A percentile compares a stretch with the other conserved stretches of the same genome.
Evolutionary conservation across 2,329 filamentous ascomycete species (phyloP).

Genomic region (Exophiala mesophila): DNA sequence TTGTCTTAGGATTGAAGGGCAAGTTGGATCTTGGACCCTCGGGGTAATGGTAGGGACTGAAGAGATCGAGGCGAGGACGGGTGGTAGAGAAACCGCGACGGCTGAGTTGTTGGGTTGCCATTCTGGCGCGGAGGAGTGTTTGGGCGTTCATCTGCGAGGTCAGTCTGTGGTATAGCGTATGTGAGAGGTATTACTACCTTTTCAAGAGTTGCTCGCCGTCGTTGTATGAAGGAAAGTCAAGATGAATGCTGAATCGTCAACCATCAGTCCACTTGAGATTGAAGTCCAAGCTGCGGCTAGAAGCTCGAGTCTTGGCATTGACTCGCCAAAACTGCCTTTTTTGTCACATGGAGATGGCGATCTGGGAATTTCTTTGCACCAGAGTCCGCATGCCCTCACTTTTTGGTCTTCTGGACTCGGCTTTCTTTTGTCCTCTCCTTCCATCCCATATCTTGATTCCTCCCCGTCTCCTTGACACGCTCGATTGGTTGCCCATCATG

Average conservation of each 20-base stretch:
- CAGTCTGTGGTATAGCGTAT: too few relatives aligned
- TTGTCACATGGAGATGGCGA: neutral
- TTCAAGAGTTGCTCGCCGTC: too few relatives aligned
- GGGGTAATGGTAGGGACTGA: conserved; percentile 95
- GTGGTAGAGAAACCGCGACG: conserved; percentile 94
- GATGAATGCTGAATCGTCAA: neutral
- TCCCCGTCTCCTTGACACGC: conserved; percentile 2
- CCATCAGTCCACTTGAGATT: conserved; percentile 13
- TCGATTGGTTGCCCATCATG: conserved; percentile 43
- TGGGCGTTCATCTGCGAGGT: conserved; percentile 69
- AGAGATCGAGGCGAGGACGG: conserved; percentile 63
- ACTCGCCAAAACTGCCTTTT: conserved; percentile 9
- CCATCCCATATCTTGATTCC: conserved; percentile 1
- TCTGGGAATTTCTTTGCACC: conserved; percentile 10
- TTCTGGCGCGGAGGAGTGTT: conserved; percentile 57
- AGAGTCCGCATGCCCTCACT: neutral
- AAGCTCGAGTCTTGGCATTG: conserved; percentile 7
- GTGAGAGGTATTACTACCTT: too few relatives aligned
- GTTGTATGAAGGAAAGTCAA: too few relatives aligned
- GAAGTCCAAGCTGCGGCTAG: conserved; percentile 8
- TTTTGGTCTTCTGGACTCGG: neutral
- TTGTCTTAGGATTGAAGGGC: conserved; percentile 92
- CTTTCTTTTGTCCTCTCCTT: too few relatives aligned
- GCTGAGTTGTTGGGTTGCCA: conserved; percentile 64
- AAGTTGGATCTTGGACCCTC: conserved; percentile 93